Evolutionary conservation across 2,329 filamentous ascomycete species (phyloP).

Genomic region (Alternaria triticimaculans): DNA sequence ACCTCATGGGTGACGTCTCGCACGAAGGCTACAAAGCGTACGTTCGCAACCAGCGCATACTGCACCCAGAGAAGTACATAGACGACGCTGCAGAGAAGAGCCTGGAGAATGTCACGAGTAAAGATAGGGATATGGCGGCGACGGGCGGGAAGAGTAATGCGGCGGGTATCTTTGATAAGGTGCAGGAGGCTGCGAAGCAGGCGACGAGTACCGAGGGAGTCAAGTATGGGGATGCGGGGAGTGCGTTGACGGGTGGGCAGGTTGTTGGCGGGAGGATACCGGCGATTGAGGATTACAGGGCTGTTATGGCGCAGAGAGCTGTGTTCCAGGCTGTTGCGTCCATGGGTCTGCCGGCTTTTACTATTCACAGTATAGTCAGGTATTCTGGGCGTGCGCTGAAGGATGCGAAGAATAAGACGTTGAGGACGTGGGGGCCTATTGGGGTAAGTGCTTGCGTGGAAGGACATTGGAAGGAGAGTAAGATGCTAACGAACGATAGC

Average conservation of each 20-base stretch:
- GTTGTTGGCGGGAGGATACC: constrained; percentile 59
- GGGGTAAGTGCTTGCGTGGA: constrained; percentile 66
- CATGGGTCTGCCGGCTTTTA: constrained; percentile 94
- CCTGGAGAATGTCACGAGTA: constrained; percentile 40
- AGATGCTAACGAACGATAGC: constrained; percentile 47
- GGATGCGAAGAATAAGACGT: constrained; percentile 72
- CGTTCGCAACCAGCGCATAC: constrained; percentile 77
- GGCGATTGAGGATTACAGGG: constrained; percentile 85
- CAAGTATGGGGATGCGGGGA: constrained; percentile 27
- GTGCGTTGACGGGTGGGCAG: constrained; percentile 29
- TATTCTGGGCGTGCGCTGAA: constrained; percentile 91
- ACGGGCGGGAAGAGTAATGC: constrained; percentile 20
- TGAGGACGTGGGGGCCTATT: constrained; percentile 90
- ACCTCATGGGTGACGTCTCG: constrained; percentile 86
- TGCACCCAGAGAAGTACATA: constrained; percentile 67
- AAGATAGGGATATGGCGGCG: constrained; percentile 38
- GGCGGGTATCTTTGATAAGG: constrained; percentile 19
- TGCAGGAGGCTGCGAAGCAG: constrained; percentile 34
- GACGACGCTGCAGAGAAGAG: constrained; percentile 14
- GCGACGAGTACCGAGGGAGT: constrained; percentile 28
- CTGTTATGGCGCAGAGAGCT: constrained; percentile 88
- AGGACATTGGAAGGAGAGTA: not conserved
- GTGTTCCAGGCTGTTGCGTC: constrained; percentile 89
- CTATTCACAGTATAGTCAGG: constrained; percentile 89
- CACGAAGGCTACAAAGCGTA: constrained; percentile 98